Evolutionary conservation across 164 flowering plant species (phyloP).

Genomic region (Houttuynia cordata): DNA sequence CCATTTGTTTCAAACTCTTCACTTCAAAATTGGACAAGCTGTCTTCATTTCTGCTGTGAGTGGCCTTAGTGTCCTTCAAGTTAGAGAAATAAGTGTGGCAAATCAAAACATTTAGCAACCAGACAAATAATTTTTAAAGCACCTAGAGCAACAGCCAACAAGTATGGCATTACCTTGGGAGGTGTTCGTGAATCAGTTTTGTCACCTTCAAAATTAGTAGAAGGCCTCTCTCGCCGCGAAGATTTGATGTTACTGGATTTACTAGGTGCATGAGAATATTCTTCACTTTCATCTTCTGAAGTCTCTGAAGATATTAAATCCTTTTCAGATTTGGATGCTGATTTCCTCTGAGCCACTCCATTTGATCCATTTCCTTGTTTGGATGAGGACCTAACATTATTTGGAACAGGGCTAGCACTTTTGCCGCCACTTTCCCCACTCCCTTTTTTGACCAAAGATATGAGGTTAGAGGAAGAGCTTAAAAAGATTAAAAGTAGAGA

Average conservation of each 20-base stretch:
- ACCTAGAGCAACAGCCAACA: not conserved
- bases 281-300: not conserved
- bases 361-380: slow-evolving; percentile 7
- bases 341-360: slow-evolving; percentile 7
- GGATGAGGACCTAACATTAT: not conserved
- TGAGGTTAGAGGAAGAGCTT: slow-evolving; percentile 6
- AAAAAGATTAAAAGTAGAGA: not conserved
- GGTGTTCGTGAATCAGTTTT: not conserved
- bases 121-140: not conserved
- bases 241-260: slow-evolving; percentile 9
- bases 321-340: slow-evolving; percentile 11
- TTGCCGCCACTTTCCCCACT: not conserved
- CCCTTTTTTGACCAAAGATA: not conserved
- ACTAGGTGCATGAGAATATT: slow-evolving; percentile 15
- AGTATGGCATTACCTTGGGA: not conserved
- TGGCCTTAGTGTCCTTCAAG: too few species aligned
- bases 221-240: slow-evolving; percentile 3
- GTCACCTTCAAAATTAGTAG: not conserved
- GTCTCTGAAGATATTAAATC: slow-evolving; percentile 16
- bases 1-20: slow-evolving; percentile 14
- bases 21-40: slow-evolving; percentile 2
- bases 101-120: not conserved
- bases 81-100: too few species aligned
- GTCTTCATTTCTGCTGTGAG: not conserved
- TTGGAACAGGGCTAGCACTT: slow-evolving; percentile 3